Evolutionary conservation across 257 asterid species (phyloP).

Genomic region (Echium plantagineum): DNA sequence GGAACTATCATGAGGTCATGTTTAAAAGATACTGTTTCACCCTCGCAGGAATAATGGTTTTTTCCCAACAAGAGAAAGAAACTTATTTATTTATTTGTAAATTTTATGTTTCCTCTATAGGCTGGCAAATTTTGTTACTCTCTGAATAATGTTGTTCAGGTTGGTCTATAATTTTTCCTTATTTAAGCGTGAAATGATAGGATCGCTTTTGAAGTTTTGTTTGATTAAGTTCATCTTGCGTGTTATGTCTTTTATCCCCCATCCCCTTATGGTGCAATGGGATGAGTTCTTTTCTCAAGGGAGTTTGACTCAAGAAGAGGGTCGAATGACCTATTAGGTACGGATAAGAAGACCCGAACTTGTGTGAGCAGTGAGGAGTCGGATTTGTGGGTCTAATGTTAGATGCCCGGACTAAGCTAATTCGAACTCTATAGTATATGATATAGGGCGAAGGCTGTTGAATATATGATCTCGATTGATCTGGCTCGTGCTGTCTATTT

Average conservation of each 20-base stretch:
- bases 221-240: background rate
- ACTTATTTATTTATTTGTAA: background rate
- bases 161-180: slow-evolving; percentile 7
- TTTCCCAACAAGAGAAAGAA: background rate
- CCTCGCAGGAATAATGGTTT: slow-evolving; percentile 22
- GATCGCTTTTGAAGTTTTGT: background rate
- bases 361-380: no score
- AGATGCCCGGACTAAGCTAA: no score
- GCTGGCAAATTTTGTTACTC: slow-evolving; percentile 7
- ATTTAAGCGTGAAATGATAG: background rate
- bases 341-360: no score
- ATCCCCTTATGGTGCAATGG: no score
- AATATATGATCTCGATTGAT: background rate
- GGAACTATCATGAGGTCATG: slow-evolving; percentile 70
- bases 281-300: no score
- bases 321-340: no score
- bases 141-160: background rate
- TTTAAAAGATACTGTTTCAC: slow-evolving; percentile 52
- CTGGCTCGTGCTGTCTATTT: background rate
- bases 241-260: no score
- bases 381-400: no score
- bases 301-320: no score
- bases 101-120: background rate
- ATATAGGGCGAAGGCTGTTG: no score
- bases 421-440: background rate